Evolutionary conservation across 2,329 filamentous ascomycete genomes (phyloP), one percentile per base, ranked within the genome.

Genomic region (Scedosporium minutisporum): DNA sequence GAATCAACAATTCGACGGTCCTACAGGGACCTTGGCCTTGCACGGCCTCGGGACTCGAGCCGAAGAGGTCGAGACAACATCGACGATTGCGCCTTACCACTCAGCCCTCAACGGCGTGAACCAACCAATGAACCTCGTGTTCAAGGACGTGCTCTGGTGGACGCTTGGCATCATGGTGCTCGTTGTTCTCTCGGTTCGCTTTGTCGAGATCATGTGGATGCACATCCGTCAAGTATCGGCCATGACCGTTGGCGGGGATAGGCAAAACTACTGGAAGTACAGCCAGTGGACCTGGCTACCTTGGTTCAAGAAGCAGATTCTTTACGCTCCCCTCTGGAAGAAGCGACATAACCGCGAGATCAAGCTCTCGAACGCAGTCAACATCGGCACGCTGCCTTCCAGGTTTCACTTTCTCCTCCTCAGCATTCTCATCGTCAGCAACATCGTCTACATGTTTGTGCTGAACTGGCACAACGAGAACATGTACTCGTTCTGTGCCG

Each of bases 271-370:
- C 72, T 88, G 85, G 84, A 82, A 78, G 66, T 69, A 71, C 23
- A 78, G 82, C 14, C 82, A 85, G 69, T 85, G 78, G 78, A 76
- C 75, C 63, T 85, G 82, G 82, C 84, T 85, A 78, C 85, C 85
- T 12, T 75, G 75, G 64, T 67, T 88, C 67, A 88, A 88, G 76
- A 85, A 82, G 71, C 75, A 87, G 66, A 68, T 89, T 63, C 73
- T 74, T 58, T 77, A 88, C 67, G 85, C 87, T 1, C 87, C 87
- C 2, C 73, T 89, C 23, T 82, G 81, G 75, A 82, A 76, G 18
- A 88, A 88, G 69, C 82, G 86, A 57, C 87, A 89, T 73, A 88
- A 88, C 75, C 79, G 84, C 68, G 86, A 89, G 72, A 80, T 89
- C 68, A 79, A 80, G 68, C 73, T 88, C 61, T 87, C 84, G 59